Evolutionary conservation across 768 basidiomycete genomes (phyloP).

Genomic region (Collybia nuda): DNA sequence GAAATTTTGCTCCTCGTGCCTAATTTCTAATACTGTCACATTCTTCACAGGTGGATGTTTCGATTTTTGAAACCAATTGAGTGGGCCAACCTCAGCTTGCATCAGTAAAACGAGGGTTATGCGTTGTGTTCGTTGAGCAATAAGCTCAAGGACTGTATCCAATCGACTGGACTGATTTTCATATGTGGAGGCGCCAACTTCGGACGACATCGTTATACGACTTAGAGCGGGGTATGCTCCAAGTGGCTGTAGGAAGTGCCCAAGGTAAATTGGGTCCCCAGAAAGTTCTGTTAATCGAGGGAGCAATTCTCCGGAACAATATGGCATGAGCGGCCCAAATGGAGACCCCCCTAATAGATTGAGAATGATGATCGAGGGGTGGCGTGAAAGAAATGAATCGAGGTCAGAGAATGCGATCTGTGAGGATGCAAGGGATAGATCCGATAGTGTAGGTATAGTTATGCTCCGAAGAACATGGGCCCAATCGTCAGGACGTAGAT

Average conservation of each 20-base stretch:
- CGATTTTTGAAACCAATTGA: not conserved
- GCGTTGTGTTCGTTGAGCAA: constrained; percentile 1
- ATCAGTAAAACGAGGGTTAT: constrained; percentile 5
- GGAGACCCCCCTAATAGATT: constrained; percentile 10
- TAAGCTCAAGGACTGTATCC: constrained; percentile 1
- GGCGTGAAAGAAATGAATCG: constrained; percentile 15
- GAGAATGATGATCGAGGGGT: constrained; percentile 16
- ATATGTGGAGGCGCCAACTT: not conserved
- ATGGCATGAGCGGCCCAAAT: constrained; percentile 7
- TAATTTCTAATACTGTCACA: not conserved
- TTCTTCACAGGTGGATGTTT: not conserved
- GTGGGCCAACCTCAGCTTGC: constrained; percentile 2
- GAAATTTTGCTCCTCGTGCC: not conserved
- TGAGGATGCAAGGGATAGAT: constrained; percentile 11
- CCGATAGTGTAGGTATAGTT: constrained; percentile 9
- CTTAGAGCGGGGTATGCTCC: constrained; percentile 3
- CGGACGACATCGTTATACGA: constrained; percentile 3
- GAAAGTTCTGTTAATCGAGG: constrained; percentile 9
- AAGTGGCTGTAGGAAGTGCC: constrained; percentile 9
- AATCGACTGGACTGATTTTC: not conserved
- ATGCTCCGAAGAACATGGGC: constrained; percentile 15
- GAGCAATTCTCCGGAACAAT: constrained; percentile 5
- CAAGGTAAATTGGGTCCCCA: constrained; percentile 8
- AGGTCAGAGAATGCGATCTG: constrained; percentile 18
- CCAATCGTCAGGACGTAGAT: constrained; percentile 15